phyloP scores from a whole-genome alignment of 164 flowering plant species.

The Kalanchoe fedtschenkoi region DNA sequence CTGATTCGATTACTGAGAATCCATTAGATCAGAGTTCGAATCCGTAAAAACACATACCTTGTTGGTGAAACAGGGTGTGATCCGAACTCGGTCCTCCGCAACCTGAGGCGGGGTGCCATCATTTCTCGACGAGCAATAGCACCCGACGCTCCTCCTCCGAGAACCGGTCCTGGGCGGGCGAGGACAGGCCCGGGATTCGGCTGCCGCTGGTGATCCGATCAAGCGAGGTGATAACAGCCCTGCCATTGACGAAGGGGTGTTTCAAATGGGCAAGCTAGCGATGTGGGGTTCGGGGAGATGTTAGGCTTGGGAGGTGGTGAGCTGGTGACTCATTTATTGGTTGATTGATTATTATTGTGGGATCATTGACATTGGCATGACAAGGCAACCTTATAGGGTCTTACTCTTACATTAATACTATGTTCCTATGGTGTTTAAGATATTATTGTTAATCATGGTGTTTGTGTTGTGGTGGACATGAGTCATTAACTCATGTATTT shows the following conservation, averaged over 20 bases:
- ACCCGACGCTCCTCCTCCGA: background rate
- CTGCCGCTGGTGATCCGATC: background rate
- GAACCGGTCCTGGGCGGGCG: background rate
- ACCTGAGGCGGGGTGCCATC: background rate
- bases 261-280: background rate
- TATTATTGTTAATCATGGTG: conserved; percentile 3
- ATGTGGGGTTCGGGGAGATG: background rate
- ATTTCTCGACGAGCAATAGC: background rate
- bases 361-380: conserved; percentile 5
- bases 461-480: conserved; percentile 7
- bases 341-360: conserved; percentile 2
- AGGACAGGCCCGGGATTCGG: background rate
- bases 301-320: background rate
- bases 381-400: too few species aligned
- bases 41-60: background rate
- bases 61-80: background rate
- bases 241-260: background rate
- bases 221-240: background rate
- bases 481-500: conserved; percentile 7
- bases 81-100: background rate
- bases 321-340: background rate
- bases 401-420: too few species aligned
- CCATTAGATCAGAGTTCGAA: too few species aligned
- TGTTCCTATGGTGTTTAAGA: background rate
- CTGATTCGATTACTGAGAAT: too few species aligned